Percentiles rank a stretch among this genome's conserved stretches.
Evolutionary conservation across 805 yeast species (phyloP).

Genomic region (Metschnikowia borealis): DNA sequence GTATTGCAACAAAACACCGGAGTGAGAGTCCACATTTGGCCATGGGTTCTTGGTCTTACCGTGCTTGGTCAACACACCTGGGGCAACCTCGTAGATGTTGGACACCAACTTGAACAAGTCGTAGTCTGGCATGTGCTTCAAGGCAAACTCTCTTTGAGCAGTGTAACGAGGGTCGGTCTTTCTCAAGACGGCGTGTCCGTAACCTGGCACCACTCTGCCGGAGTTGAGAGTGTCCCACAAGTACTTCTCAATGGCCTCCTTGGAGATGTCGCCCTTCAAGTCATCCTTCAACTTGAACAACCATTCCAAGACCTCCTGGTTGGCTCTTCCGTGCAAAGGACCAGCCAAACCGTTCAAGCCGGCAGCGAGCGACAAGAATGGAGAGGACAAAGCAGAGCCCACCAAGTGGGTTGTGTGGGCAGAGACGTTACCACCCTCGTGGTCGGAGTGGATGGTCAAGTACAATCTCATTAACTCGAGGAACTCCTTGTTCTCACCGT

Average conservation of each 20-base stretch:
- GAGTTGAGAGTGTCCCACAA: conserved; percentile 68
- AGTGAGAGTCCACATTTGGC: conserved; percentile 80
- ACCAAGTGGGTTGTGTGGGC: conserved; percentile 81
- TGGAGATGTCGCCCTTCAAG: conserved; percentile 56
- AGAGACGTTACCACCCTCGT: conserved; percentile 82
- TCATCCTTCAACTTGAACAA: conserved; percentile 60
- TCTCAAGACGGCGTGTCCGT: conserved; percentile 84
- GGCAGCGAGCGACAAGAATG: conserved; percentile 70
- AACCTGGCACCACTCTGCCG: conserved; percentile 82
- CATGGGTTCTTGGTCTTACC: conserved; percentile 84
- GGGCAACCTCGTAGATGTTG: conserved; percentile 65
- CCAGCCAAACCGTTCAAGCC: conserved; percentile 84
- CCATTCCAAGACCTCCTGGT: conserved; percentile 80
- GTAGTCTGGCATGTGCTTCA: conserved; percentile 57
- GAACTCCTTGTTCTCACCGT: conserved; percentile 53
- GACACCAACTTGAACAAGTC: conserved; percentile 63
- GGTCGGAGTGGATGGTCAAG: conserved; percentile 74
- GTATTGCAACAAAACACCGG: conserved; percentile 76
- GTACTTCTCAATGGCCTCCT: conserved; percentile 56
- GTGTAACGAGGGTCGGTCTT: conserved; percentile 78
- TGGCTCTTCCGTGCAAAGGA: conserved; percentile 81
- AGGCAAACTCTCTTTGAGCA: conserved; percentile 69
- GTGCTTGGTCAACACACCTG: conserved; percentile 68
- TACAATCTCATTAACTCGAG: conserved; percentile 68
- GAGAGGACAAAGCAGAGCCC: conserved; percentile 76